phyloP scores from a whole-genome alignment of 306 rosid species.

The Casuarina cunninghamiana region DNA sequence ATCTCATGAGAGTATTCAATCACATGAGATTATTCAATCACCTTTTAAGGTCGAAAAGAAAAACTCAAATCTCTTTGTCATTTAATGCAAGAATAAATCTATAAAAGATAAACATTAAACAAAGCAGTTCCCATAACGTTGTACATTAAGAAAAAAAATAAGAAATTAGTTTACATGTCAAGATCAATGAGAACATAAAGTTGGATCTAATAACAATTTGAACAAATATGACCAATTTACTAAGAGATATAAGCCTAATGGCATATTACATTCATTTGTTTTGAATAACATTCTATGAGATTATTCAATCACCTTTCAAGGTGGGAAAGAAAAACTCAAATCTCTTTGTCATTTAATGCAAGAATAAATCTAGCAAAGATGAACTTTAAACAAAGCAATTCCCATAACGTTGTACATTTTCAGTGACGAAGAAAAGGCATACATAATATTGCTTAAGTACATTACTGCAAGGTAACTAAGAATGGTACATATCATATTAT shows the following conservation, averaged over 20 bases:
- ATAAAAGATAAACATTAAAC: neutral
- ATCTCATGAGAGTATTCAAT: too few species aligned
- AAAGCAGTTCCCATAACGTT: neutral
- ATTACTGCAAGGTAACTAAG: conserved; percentile 24
- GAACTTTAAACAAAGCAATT: neutral
- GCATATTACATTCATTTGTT: too few species aligned
- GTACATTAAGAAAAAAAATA: neutral
- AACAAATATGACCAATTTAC: too few species aligned
- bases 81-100: neutral
- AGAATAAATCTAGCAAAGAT: neutral
- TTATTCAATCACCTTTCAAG: too few species aligned
- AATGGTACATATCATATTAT: conserved; percentile 9
- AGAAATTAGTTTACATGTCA: too few species aligned
- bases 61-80: neutral
- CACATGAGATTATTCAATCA: too few species aligned
- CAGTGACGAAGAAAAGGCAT: neutral
- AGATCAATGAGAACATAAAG: too few species aligned
- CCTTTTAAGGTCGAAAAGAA: too few species aligned
- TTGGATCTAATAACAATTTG: too few species aligned
- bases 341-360: neutral
- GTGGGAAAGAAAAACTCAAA: too few species aligned
- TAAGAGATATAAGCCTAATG: too few species aligned
- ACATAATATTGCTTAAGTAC: neutral
- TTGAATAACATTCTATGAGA: too few species aligned
- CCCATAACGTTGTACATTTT: neutral